These are phyloP conservation scores for Stephania japonica DNA, from an alignment of 164 flowering plant genomes.

Conservation along the genomic window DNA sequence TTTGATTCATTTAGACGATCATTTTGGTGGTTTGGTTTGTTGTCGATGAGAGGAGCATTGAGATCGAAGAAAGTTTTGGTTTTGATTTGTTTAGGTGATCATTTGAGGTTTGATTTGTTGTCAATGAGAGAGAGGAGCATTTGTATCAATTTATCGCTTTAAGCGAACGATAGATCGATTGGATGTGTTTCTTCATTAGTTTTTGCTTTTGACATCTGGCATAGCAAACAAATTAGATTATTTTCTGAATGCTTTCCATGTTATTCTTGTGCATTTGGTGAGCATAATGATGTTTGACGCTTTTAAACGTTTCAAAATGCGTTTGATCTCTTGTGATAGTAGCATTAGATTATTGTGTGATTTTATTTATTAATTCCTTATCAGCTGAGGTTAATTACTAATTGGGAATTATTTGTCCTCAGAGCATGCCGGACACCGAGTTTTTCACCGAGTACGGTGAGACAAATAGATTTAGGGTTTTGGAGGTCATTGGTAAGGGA, in stretches of 20 bases:
- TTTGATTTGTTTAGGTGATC: too few species aligned
- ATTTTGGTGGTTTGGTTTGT: too few species aligned
- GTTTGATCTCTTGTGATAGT: background rate
- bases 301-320: background rate
- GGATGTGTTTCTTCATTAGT: background rate
- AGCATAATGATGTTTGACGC: background rate
- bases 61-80: too few species aligned
- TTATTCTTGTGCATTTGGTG: background rate
- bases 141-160: too few species aligned
- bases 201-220: background rate
- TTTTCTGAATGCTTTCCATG: background rate
- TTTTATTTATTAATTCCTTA: background rate
- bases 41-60: too few species aligned
- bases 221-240: background rate
- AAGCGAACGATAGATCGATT: too few species aligned
- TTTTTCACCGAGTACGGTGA: conserved; percentile 94
- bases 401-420: background rate
- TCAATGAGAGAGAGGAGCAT: too few species aligned
- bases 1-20: too few species aligned
- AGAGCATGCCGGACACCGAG: conserved; percentile 57
- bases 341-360: background rate
- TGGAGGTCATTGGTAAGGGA: conserved; percentile 82
- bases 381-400: background rate
- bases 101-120: too few species aligned
- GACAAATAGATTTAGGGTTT: conserved; percentile 66